These are phyloP conservation scores for Globisporangium lucens DNA, from an alignment of 352 stramenopile species.

Conservation along the genomic window DNA sequence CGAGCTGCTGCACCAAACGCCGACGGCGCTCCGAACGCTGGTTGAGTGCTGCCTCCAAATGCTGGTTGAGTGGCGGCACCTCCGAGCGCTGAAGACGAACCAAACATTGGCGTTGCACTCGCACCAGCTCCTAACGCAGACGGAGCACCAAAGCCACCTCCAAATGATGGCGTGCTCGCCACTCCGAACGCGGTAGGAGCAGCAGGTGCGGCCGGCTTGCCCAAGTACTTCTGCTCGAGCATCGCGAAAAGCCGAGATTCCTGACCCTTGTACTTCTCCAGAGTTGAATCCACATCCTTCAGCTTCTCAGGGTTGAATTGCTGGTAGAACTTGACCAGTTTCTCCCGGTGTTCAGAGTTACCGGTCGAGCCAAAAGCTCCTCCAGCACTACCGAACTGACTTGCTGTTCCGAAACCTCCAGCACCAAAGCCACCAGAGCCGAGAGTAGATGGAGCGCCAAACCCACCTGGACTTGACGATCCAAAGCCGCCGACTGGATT, in stretches of 20 bases:
- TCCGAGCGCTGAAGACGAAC: conserved; percentile 44
- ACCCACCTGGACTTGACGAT: conserved; percentile 4
- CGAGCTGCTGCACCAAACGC: conserved; percentile 13
- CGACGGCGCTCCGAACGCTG: conserved; percentile 32
- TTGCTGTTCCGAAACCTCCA: conserved; percentile 21
- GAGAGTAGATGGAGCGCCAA: conserved; percentile 16
- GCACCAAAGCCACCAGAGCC: conserved; percentile 16
- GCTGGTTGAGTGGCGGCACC: conserved; percentile 21
- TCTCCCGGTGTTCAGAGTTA: conserved; percentile 50
- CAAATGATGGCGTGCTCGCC: conserved; percentile 30
- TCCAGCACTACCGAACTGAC: conserved; percentile 30
- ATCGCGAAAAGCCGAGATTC: conserved; percentile 67
- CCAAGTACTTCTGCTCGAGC: conserved; percentile 76
- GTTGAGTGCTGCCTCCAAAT: conserved; percentile 18
- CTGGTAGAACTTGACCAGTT: conserved; percentile 66
- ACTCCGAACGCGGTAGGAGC: conserved; percentile 37
- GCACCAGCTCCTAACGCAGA: conserved; percentile 38
- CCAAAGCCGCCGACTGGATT: conserved; percentile 12
- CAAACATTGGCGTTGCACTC: conserved; percentile 39
- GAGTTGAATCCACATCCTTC: conserved; percentile 56
- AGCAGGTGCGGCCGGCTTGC: conserved; percentile 18
- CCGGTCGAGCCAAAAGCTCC: conserved; percentile 30
- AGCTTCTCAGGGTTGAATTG: conserved; percentile 72
- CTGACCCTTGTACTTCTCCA: conserved; percentile 74
- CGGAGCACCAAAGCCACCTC: conserved; percentile 46